Evolutionary conservation across 352 stramenopile genomes (phyloP), one percentile per base, ranked within the genome.

Genomic region (Pythium phragmitis): DNA sequence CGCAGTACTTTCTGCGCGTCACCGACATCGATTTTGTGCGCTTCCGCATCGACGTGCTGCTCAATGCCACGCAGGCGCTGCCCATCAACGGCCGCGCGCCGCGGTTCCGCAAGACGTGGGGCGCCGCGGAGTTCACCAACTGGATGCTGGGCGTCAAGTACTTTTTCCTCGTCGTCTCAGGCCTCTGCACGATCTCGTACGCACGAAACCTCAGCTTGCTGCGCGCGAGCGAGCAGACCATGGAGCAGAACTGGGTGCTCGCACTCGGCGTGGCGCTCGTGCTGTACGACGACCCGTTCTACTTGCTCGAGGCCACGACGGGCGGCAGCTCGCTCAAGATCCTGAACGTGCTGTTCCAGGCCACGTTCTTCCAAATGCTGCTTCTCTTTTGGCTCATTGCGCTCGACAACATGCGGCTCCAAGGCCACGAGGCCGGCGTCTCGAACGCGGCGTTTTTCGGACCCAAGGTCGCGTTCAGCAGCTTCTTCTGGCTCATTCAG

Each of bases 241-340:
- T 88, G 37, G 79, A 88, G 50, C 79, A 88, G 36, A 74, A 71
- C 34, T 88, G 77, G 68, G 70, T 87, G 23, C 65, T 75, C 37
- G 70, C 71, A n/a, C 65, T 88, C 17, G 72, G 55, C 16, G 28
- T 87, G 34, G 69, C 74, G 37, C 64, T 88, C 13, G 69, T 85
- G 19, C 63, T 85, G 28, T 88, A 81, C 63, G 85, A 88, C 48
- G 79, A 88, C 41, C 79, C 79, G 2, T 86, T 88, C 51, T 88
- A 83, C 65, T 64, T 74, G 28, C 55, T 73, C 12, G 79, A 88
- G 39, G 75, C 76, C 13, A 71, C 56, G 8, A 83, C 72, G 37
- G 77, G 77, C 16, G 80, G 79, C 59, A 80, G 83, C 53, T 55
- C 76, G 1, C 66, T 79, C 47, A 71, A 77, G 37, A 72, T 88